Base-by-base conservation (phyloP, 805 yeast genomes). In the Saccharomyces mikatae region DNA sequence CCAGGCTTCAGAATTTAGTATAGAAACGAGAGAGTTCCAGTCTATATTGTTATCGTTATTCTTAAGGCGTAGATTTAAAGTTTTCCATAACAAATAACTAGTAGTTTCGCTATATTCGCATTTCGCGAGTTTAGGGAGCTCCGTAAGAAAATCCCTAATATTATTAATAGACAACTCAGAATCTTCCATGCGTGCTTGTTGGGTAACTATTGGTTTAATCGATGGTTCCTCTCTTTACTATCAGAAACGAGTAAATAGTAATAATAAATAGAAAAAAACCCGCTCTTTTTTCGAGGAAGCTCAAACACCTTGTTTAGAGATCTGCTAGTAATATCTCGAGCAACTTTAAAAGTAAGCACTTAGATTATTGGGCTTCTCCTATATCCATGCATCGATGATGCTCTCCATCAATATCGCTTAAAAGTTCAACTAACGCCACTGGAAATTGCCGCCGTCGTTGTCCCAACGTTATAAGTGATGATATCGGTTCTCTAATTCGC, bases 71-170 rank as follows among this genome's bases (percentile, higher is more conserved):
- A 52, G 52, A 17, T 53, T 51, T 28, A 67, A 52, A 2, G 61
- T 56, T 46, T 65, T 68, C 69, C 71, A 68, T 8, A 67, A 52
- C 27, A 62, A 36, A 51, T 63, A 68, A 32, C 67, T 59, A 1
- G 60, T 58, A 3, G 59, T 56, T 22, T 63, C 65, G 52, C 60
- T 61, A 50, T 66, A 67, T 24, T 61, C 59, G 48, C 62, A 62
- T 28, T 57, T 50, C 17, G 66, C 61, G 26, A 63, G 52, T 24
- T 57, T 52, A 27, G 70, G 69, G 48, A 67, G 58, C 49, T 61
- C 57, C 11, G 63, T 59, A 52, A 68, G 51, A 51, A 68, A 66
- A 22, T 63, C 68, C 47, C 65, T 58, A 22, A 68, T 51, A 54
- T 59, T 55, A 28, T 51, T 51, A 48, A 58, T 54, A 30, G 49